Percentiles rank a stretch among this genome's conserved stretches.
Evolutionary conservation across 228 moss, liverwort and hornwort species (phyloP).

Genomic region (Sphagnum fallax): DNA sequence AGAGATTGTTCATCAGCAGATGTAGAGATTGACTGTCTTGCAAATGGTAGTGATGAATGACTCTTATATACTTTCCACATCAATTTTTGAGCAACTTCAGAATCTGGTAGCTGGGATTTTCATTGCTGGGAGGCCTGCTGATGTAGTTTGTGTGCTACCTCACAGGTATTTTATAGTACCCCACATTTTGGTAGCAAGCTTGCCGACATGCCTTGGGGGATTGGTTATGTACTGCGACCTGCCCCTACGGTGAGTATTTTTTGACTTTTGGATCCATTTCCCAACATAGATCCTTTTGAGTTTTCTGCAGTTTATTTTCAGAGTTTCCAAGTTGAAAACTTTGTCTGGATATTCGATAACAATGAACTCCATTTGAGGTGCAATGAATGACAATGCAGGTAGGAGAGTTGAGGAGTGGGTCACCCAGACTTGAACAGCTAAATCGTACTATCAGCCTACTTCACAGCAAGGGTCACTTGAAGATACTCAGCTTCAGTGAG

Average conservation of each 20-base stretch:
- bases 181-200: constrained; percentile 99
- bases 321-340: no score
- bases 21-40: no score
- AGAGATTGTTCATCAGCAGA: no score
- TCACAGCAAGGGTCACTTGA: constrained; percentile 68
- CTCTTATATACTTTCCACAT: no score
- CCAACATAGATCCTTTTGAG: not conserved
- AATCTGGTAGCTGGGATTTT: no score
- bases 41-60: no score
- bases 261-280: not conserved
- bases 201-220: constrained; percentile 98
- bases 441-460: constrained; percentile 69
- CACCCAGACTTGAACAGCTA: constrained; percentile 87
- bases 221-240: constrained; percentile 93
- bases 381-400: constrained; percentile 31
- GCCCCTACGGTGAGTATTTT: constrained; percentile 72
- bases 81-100: no score
- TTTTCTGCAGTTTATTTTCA: not conserved
- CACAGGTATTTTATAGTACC: constrained; percentile 92
- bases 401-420: constrained; percentile 86
- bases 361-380: constrained; percentile 4
- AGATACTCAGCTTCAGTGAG: constrained; percentile 97
- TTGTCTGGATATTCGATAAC: not conserved
- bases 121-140: no score
- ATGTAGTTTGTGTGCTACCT: no score